These are phyloP conservation scores for Tricholoma terreum DNA, from an alignment of 768 basidiomycete species.

Conservation along the genomic window DNA sequence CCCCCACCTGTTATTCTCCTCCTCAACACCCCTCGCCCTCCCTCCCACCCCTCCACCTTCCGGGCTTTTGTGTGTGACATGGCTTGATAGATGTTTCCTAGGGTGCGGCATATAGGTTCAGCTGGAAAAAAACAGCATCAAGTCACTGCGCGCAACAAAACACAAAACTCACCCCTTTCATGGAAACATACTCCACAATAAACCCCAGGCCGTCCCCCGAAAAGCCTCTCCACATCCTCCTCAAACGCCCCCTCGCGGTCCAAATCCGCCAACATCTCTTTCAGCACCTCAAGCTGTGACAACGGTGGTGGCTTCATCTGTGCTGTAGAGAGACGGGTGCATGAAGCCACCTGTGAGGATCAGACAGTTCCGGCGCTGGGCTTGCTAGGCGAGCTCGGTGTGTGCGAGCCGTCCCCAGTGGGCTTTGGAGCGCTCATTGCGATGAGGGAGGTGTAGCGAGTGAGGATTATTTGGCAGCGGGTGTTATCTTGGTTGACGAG, in stretches of 20 bases:
- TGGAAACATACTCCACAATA: constrained; percentile 7
- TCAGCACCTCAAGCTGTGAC: constrained; percentile 31
- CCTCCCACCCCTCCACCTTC: too few relatives aligned
- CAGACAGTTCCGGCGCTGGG: constrained; percentile 52
- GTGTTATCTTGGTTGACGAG: constrained; percentile 52
- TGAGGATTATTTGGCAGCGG: constrained; percentile 42
- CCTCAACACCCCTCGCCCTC: too few relatives aligned
- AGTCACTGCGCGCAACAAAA: too few relatives aligned
- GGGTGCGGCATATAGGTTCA: neutral
- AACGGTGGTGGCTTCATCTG: constrained; percentile 77
- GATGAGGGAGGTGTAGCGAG: constrained; percentile 60
- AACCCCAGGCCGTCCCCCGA: constrained; percentile 2
- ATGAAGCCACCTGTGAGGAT: constrained; percentile 70
- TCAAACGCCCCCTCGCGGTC: constrained; percentile 36
- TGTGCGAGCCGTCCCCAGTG: constrained; percentile 44
- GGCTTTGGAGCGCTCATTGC: constrained; percentile 46
- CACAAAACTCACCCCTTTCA: constrained; percentile 41
- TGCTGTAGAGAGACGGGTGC: constrained; percentile 72
- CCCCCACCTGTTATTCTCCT: too few relatives aligned
- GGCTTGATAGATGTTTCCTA: neutral
- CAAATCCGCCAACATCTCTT: constrained; percentile 29
- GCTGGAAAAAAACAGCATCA: too few relatives aligned
- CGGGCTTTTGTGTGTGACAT: neutral
- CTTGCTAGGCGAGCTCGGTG: constrained; percentile 53
- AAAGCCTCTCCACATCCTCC: constrained; percentile 17